phyloP scores from a whole-genome alignment of 2,329 filamentous ascomycete genomes.

The Nemania sp. region DNA sequence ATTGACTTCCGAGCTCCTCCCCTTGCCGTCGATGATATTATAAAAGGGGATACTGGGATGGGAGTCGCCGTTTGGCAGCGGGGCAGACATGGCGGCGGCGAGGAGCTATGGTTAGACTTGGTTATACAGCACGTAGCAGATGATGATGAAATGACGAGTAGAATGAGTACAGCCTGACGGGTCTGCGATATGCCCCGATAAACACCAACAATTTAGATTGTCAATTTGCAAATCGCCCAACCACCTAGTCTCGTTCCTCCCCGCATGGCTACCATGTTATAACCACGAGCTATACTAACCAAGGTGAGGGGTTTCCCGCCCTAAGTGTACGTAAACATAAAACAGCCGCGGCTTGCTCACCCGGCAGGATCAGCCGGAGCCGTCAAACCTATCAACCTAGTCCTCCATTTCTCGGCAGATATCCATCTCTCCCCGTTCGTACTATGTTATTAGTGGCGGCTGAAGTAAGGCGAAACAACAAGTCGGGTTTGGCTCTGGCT shows the following conservation, averaged over 20 bases:
- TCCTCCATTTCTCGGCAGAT: constrained; percentile 23
- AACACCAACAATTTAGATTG: background rate
- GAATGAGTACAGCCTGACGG: constrained; percentile 13
- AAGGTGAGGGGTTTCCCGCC: constrained; percentile 30
- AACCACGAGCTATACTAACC: background rate
- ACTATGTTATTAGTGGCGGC: background rate
- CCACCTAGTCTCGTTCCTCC: constrained; percentile 8
- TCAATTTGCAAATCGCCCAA: background rate
- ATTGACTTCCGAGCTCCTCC: constrained; percentile 50
- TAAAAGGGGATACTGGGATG: constrained; percentile 51
- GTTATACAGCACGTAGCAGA: constrained; percentile 13
- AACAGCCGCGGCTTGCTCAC: constrained; percentile 24
- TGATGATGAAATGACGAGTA: constrained; percentile 13
- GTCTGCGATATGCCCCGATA: background rate
- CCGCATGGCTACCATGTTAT: constrained; percentile 18
- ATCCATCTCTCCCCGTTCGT: background rate
- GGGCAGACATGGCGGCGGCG: constrained; percentile 32
- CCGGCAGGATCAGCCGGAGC: constrained; percentile 26
- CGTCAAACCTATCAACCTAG: background rate
- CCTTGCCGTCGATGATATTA: constrained; percentile 60
- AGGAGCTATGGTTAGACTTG: constrained; percentile 8
- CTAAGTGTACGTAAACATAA: constrained; percentile 4
- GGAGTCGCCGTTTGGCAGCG: constrained; percentile 37
- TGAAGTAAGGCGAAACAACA: constrained; percentile 9
- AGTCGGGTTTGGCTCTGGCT: background rate